These are phyloP conservation scores for Schizophyllum amplum DNA, from an alignment of 1,284 basidiomycete genomes.

Conservation along the genomic window DNA sequence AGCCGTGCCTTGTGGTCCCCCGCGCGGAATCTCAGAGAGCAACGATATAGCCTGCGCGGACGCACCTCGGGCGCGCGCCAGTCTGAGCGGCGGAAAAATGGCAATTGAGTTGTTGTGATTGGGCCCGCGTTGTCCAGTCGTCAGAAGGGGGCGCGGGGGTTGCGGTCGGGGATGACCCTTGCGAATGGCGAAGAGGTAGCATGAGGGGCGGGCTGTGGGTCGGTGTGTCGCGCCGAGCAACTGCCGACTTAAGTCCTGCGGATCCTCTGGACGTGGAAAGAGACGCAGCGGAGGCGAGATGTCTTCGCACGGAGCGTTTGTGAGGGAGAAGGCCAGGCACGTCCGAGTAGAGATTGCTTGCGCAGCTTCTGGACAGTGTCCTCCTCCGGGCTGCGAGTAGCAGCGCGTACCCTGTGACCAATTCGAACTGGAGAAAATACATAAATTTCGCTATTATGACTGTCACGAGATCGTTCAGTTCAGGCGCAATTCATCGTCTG, in stretches of 20 bases:
- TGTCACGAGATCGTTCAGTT: too few species aligned
- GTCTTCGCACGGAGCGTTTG: too few species aligned
- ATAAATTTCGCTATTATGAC: too few species aligned
- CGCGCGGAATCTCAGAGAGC: too few species aligned
- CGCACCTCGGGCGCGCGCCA: neutral
- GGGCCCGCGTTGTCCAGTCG: neutral
- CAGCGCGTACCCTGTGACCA: too few species aligned
- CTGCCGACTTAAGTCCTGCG: neutral
- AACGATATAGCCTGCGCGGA: neutral
- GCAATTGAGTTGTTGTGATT: neutral
- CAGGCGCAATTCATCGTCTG: too few species aligned
- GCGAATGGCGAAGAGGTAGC: neutral
- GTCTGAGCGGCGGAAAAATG: neutral
- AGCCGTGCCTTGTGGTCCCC: neutral
- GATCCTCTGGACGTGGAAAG: too few species aligned
- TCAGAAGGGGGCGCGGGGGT: neutral
- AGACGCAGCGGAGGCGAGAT: constrained; percentile 2
- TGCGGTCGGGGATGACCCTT: neutral
- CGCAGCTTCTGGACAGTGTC: too few species aligned
- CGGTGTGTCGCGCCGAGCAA: neutral
- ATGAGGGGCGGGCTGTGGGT: neutral
- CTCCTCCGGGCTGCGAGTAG: too few species aligned
- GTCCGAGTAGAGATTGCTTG: too few species aligned
- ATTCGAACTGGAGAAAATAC: too few species aligned
- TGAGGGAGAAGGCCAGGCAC: too few species aligned